Conservation (phyloP, 306 rosid species). For the Purshia tridentata region DNA sequence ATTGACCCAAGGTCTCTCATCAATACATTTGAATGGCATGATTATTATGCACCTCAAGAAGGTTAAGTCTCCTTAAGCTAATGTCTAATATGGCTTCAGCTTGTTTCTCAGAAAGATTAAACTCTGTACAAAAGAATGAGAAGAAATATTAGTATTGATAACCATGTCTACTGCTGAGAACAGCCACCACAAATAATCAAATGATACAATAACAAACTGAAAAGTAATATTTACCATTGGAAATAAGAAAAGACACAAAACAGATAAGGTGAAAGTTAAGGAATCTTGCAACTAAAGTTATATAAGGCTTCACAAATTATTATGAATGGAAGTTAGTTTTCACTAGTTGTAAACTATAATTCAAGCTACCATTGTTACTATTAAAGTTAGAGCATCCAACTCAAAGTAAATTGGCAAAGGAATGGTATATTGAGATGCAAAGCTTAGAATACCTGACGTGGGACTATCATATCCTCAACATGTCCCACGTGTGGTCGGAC, state of each 20-base stretch:
- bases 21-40: constrained; percentile 10
- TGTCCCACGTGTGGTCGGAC: too few relatives aligned
- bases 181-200: neutral
- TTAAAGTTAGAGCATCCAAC: neutral
- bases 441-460: too few relatives aligned
- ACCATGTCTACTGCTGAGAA: neutral
- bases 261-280: neutral
- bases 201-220: neutral
- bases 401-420: neutral
- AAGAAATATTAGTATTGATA: neutral
- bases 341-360: too few relatives aligned
- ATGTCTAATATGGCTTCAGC: constrained; percentile 95
- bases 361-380: too few relatives aligned
- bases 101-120: constrained; percentile 84
- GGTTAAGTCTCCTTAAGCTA: constrained; percentile 74
- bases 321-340: neutral
- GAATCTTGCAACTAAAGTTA: neutral
- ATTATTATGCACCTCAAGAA: constrained; percentile 67
- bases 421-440: too few relatives aligned
- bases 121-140: constrained; percentile 45
- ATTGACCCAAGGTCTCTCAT: neutral
- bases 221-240: neutral
- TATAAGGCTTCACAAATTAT: neutral
- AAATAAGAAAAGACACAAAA: neutral
- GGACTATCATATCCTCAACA: too few relatives aligned